A percentile compares a stretch with the other conserved stretches of the same genome.
Conservation (phyloP, 371 early-diverging fungal species). For the Saksenaea oblongispora region DNA sequence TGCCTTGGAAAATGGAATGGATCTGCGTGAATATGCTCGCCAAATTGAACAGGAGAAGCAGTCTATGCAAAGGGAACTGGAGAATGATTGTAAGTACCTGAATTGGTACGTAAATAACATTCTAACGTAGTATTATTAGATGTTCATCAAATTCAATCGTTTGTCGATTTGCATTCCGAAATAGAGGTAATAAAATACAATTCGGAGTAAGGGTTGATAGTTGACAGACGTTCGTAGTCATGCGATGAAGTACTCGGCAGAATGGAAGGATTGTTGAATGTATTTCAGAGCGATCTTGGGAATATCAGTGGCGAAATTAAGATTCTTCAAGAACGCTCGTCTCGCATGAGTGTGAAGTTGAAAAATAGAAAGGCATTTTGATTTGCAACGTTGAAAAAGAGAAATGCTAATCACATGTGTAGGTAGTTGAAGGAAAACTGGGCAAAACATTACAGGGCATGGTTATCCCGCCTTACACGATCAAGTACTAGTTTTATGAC, state of each 20-base stretch:
- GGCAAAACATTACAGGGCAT: conserved; percentile 78
- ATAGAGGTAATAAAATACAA: conserved; percentile 48
- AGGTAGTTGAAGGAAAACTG: conserved; percentile 70
- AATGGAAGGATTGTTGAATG: conserved; percentile 83
- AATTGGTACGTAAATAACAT: not conserved
- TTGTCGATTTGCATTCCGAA: conserved; percentile 73
- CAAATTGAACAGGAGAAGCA: conserved; percentile 75
- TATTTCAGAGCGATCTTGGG: conserved; percentile 85
- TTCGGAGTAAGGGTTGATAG: not conserved
- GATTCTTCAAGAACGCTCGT: conserved; percentile 78
- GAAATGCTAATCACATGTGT: not conserved
- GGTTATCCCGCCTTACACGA: conserved; percentile 78
- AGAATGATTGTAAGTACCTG: conserved; percentile 65
- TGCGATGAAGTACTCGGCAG: conserved; percentile 83
- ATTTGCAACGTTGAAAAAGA: not conserved
- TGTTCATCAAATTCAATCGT: conserved; percentile 63
- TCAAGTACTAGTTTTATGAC: conserved; percentile 44
- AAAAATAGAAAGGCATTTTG: conserved; percentile 75
- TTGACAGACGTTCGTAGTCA: conserved; percentile 24
- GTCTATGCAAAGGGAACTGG: conserved; percentile 68
- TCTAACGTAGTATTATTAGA: conserved; percentile 42
- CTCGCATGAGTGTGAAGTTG: conserved; percentile 76
- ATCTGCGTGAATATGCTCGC: conserved; percentile 83
- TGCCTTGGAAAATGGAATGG: conserved; percentile 81
- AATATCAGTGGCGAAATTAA: conserved; percentile 87